phyloP scores from a whole-genome alignment of 2,329 filamentous ascomycete species.

The Sporothrix pallida region DNA sequence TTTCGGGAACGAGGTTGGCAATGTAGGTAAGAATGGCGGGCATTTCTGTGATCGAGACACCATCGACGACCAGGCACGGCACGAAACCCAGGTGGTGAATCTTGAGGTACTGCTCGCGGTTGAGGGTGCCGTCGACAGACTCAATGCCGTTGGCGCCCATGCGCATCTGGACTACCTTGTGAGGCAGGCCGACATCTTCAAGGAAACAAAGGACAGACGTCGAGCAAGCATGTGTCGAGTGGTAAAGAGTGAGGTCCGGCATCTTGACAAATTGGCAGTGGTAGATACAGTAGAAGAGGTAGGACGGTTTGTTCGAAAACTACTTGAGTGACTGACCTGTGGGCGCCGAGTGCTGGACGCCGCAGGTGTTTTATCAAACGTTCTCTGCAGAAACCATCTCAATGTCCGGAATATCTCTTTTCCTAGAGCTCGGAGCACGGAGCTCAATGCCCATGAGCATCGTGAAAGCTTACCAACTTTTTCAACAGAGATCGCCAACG shows the following conservation, averaged over 20 bases:
- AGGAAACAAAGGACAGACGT: background rate
- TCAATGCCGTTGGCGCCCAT: conserved; percentile 3
- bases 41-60: conserved; percentile 4
- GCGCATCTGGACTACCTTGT: background rate
- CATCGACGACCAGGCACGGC: conserved; percentile 2
- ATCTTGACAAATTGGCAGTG: background rate
- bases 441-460: background rate
- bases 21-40: conserved; percentile 7
- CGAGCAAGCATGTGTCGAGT: conserved; percentile 2
- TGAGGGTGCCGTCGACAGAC: conserved; percentile 20
- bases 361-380: too few species aligned
- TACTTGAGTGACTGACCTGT: too few species aligned
- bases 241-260: conserved; percentile 9
- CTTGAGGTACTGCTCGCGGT: conserved; percentile 13
- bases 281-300: background rate
- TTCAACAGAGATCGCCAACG: background rate
- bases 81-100: conserved; percentile 7
- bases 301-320: too few species aligned
- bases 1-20: conserved; percentile 4
- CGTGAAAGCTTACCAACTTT: background rate
- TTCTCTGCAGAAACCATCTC: too few species aligned
- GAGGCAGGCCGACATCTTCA: background rate
- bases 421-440: background rate
- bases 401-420: too few species aligned
- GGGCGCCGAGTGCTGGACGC: too few species aligned